Base-by-base conservation (phyloP, 169 alveolate genomes). In the Plasmodium billcollinsi region DNA sequence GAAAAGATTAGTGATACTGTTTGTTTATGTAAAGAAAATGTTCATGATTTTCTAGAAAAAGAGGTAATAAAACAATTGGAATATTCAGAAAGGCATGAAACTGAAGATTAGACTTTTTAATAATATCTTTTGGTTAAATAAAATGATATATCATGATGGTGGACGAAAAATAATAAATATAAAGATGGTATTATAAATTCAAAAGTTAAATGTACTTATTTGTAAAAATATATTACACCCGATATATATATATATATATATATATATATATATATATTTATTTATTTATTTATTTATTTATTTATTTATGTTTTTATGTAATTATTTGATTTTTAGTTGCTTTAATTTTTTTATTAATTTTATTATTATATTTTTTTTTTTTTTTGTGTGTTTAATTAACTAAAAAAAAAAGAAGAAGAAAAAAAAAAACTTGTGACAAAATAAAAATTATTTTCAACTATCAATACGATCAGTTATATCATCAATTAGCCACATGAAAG, bases 401-500 rank as follows among this genome's bases (percentile, higher is more conserved):
- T 56, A 56, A 56, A 56, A 56, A 14, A 14, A 15, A 71, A 7
- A 71, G 45, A 73, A 73, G 21, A 52, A 29, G 52, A 58, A 50
- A 73, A 56, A 33, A 49, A 50, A 26, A 50, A 52, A 62, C 2
- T 43, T 9, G 56, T 0, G 8, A 74, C 18, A n/a, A 66, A 75
- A 65, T 43, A 88, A 24, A 56, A 65, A 67, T 59, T 72, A 15
- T 56, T 88, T 39, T 39, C 11, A 39, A 39, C 47, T 39, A 73
- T 97, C 96, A 43, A 97, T 96, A 61, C 98, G 96, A 21, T 97
- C 92, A 7, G 98, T 96, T 70, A 97, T 96, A 92, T 97, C 99
- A 43, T 95, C 95, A 14, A 97, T 98, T 45, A 97, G 92, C 99
- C 99, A 98, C 75, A 96, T 96, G 49, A 98, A 94, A 50, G 99